phyloP scores from a whole-genome alignment of 805 yeast genomes.

The Metschnikowia santaceciliae region DNA sequence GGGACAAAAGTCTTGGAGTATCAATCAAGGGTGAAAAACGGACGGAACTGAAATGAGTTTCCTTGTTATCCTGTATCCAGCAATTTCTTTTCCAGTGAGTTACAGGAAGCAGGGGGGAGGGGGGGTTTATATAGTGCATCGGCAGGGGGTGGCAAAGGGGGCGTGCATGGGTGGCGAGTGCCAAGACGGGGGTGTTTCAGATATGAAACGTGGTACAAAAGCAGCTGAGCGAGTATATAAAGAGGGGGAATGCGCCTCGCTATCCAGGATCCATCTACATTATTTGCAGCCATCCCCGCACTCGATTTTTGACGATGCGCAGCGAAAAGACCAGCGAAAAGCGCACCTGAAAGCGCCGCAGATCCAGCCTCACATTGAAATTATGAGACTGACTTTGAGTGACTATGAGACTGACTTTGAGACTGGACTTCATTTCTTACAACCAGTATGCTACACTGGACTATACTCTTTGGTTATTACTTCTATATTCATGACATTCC shows the following conservation, averaged over 20 bases:
- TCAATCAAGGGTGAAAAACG: no score
- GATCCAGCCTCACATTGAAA: not conserved
- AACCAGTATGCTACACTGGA: no score
- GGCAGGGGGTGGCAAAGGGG: not conserved
- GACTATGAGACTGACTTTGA: no score
- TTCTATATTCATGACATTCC: no score
- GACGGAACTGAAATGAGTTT: no score
- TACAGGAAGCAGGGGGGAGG: not conserved
- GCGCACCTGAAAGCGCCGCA: not conserved
- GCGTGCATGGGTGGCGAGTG: not conserved
- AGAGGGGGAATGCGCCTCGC: not conserved
- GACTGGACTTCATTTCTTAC: no score
- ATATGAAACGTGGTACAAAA: not conserved
- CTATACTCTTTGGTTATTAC: no score
- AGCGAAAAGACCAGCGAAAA: not conserved
- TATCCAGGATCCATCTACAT: no score
- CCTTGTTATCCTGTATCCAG: no score
- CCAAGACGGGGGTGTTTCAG: not conserved
- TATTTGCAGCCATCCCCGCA: conserved; percentile 2
- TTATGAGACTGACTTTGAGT: no score
- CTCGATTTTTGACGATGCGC: not conserved
- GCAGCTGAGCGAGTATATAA: not conserved
- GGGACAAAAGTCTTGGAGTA: no score
- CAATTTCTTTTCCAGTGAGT: conserved; percentile 42
- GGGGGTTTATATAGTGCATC: not conserved